These are phyloP conservation scores for Rheum nobile DNA, from an alignment of 148 eudicot genomes.

Conservation along the genomic window DNA sequence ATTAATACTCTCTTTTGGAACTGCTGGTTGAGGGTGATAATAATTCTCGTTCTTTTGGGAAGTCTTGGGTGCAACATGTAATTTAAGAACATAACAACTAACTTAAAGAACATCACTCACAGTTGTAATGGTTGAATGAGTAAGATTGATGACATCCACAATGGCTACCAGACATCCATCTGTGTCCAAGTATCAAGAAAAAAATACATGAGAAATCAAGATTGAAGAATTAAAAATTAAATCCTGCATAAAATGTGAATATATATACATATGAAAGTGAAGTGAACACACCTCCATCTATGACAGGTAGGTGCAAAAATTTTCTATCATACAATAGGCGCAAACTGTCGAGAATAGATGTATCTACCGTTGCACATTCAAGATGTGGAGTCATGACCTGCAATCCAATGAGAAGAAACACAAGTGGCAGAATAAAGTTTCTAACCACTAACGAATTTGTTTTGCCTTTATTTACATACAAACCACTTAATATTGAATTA, in stretches of 20 bases:
- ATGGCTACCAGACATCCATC: slow-evolving; percentile 5
- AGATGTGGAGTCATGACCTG: slow-evolving; percentile 6
- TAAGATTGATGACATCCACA: slow-evolving; percentile 7
- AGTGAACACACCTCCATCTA: slow-evolving; percentile 1
- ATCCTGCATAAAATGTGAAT: background rate
- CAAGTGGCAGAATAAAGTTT: background rate
- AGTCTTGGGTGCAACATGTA: too few relatives aligned
- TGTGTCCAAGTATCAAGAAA: background rate
- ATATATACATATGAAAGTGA: background rate
- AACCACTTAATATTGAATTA: background rate
- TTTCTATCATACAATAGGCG: slow-evolving; percentile 7
- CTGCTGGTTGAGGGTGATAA: too few relatives aligned
- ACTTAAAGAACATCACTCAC: background rate
- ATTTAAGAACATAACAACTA: too few relatives aligned
- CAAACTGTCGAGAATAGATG: slow-evolving; percentile 8
- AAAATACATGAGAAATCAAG: background rate
- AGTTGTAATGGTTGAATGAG: background rate
- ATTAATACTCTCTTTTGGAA: too few relatives aligned
- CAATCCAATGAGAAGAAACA: background rate
- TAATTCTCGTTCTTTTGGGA: too few relatives aligned
- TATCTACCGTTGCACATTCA: slow-evolving; percentile 4
- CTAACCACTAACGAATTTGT: background rate
- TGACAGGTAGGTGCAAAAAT: slow-evolving; percentile 5
- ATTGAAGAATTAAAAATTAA: too few relatives aligned
- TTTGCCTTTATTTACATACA: background rate